A percentile compares a stretch with the other conserved stretches of the same genome.
Conservation (phyloP, 2,329 filamentous ascomycete genomes). For the Fusarium pseudonygamai region DNA sequence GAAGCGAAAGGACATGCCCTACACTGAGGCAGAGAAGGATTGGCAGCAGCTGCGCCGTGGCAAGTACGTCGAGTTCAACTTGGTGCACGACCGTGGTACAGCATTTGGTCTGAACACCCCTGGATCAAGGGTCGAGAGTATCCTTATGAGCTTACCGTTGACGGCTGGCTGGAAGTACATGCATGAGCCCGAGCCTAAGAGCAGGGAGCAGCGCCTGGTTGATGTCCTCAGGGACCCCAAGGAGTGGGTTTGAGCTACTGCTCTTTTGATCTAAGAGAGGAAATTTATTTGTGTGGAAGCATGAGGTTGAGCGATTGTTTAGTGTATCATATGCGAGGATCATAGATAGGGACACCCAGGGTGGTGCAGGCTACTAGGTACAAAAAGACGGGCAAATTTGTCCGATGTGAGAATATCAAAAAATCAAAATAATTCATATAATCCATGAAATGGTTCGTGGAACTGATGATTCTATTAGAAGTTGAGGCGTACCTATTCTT, state of each 20-base stretch:
- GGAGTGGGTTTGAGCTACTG: constrained; percentile 68
- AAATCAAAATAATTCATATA: constrained; percentile 12
- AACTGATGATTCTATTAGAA: background rate
- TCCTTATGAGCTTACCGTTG: constrained; percentile 94
- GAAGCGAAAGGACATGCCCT: constrained; percentile 91
- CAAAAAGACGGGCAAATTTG: constrained; percentile 12
- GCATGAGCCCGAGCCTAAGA: constrained; percentile 81
- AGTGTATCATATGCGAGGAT: constrained; percentile 37
- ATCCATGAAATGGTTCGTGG: background rate
- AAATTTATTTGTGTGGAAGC: constrained; percentile 4
- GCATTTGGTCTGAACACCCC: constrained; percentile 94
- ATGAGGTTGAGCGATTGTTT: constrained; percentile 25
- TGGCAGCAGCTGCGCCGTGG: constrained; percentile 97
- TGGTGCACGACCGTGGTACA: constrained; percentile 95
- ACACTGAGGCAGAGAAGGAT: constrained; percentile 83
- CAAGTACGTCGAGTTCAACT: constrained; percentile 98
- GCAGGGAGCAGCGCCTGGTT: constrained; percentile 81
- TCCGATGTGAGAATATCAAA: background rate
- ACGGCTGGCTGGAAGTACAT: constrained; percentile 97
- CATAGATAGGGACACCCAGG: constrained; percentile 32
- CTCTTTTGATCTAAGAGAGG: background rate
- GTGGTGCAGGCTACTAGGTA: constrained; percentile 23
- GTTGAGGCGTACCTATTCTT: background rate
- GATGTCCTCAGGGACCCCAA: constrained; percentile 73
- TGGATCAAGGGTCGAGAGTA: constrained; percentile 91